phyloP scores from a whole-genome alignment of 1,139 yeast genomes.

The Candida gigantensis region DNA sequence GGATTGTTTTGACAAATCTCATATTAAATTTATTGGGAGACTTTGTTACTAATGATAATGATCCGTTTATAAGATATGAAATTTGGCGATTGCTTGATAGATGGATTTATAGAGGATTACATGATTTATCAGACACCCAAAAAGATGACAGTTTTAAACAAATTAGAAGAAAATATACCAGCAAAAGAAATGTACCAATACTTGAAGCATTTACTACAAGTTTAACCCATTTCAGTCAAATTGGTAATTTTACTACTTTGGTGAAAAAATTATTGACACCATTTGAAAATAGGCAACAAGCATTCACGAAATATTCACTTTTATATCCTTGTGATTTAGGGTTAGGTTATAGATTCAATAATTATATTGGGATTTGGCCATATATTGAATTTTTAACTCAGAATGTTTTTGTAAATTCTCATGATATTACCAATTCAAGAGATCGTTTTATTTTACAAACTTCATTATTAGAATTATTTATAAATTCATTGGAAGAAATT shows the following conservation, averaged over 20 bases:
- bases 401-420: slow-evolving; percentile 60
- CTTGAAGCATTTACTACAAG: slow-evolving; percentile 35
- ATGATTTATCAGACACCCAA: slow-evolving; percentile 16
- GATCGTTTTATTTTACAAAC: slow-evolving; percentile 53
- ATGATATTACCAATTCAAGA: slow-evolving; percentile 25
- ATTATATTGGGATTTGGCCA: slow-evolving; percentile 70
- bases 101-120: slow-evolving; percentile 61
- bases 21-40: slow-evolving; percentile 46
- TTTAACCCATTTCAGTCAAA: slow-evolving; percentile 50
- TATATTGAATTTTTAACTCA: slow-evolving; percentile 70
- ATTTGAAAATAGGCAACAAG: slow-evolving; percentile 22
- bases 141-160: slow-evolving; percentile 11
- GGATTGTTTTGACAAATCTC: slow-evolving; percentile 37
- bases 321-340: slow-evolving; percentile 72
- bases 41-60: slow-evolving; percentile 44
- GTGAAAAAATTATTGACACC: slow-evolving; percentile 38
- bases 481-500: slow-evolving; percentile 55
- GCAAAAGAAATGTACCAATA: slow-evolving; percentile 32
- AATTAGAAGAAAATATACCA: slow-evolving; percentile 20
- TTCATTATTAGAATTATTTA: slow-evolving; percentile 53
- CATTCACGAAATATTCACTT: slow-evolving; percentile 41
- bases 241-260: slow-evolving; percentile 62
- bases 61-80: slow-evolving; percentile 37
- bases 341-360: slow-evolving; percentile 49
- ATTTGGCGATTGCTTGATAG: slow-evolving; percentile 74